These are phyloP conservation scores for Pseudoperonospora humuli DNA, from an alignment of 352 stramenopile genomes.

Conservation along the genomic window DNA sequence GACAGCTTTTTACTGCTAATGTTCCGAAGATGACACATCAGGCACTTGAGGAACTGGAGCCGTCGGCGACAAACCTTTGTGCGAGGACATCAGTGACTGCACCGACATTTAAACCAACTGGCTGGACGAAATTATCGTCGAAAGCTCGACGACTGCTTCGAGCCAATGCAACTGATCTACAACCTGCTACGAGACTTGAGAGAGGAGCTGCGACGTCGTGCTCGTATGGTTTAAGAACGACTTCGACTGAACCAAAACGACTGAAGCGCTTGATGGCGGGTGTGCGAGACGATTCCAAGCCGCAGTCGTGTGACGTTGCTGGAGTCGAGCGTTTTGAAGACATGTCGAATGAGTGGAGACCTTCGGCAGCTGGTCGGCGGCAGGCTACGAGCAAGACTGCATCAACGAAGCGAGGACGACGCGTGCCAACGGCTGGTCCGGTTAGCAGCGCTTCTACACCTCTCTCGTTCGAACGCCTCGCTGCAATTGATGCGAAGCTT, in stretches of 20 bases:
- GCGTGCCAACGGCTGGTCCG: conserved; percentile 2
- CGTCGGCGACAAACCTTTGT: conserved; percentile 9
- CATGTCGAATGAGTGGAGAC: conserved; percentile 5
- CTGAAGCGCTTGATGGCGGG: conserved; percentile 7
- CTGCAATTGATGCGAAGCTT: conserved; percentile 15
- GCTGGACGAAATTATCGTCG: neutral
- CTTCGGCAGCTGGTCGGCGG: conserved; percentile 13
- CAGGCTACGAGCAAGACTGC: conserved; percentile 2
- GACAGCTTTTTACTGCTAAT: too few species aligned
- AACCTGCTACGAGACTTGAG: neutral
- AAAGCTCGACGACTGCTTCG: conserved; percentile 11
- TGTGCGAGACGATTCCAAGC: neutral
- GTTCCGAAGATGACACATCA: too few species aligned
- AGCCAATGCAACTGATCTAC: conserved; percentile 7
- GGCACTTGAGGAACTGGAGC: conserved; percentile 1
- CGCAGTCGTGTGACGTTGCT: conserved; percentile 5
- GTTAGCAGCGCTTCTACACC: conserved; percentile 9
- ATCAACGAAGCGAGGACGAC: conserved; percentile 9
- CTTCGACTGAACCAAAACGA: conserved; percentile 2
- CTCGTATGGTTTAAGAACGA: conserved; percentile 12
- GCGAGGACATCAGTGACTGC: conserved; percentile 9
- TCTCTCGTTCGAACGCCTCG: conserved; percentile 12
- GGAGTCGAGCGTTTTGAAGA: conserved; percentile 4
- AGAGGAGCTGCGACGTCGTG: conserved; percentile 6
- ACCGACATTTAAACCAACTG: conserved; percentile 3